Conservation (phyloP, 2,329 filamentous ascomycete species). For the Ophiosphaerella narmari region DNA sequence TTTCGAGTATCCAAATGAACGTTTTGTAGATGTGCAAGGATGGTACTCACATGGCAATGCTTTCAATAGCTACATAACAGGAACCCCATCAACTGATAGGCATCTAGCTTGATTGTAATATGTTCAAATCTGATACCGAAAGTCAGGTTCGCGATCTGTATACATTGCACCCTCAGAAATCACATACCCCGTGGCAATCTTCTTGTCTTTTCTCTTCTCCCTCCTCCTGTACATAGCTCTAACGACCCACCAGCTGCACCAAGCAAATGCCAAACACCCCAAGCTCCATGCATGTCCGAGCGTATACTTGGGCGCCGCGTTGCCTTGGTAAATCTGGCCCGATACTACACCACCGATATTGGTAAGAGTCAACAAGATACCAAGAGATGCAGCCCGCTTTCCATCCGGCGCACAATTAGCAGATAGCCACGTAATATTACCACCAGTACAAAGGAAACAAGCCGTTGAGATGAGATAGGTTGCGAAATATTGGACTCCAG, state of each 20-base stretch:
- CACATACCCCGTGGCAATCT: slow-evolving; percentile 25
- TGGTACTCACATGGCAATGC: too few relatives aligned
- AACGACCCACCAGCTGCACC: slow-evolving; percentile 47
- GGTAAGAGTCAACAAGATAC: slow-evolving; percentile 39
- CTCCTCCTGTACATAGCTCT: slow-evolving; percentile 40
- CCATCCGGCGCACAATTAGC: slow-evolving; percentile 40
- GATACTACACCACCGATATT: slow-evolving; percentile 41
- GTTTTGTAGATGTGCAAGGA: too few relatives aligned
- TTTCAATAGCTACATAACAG: too few relatives aligned
- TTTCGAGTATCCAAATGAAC: too few relatives aligned
- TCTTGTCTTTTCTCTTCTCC: slow-evolving; percentile 36
- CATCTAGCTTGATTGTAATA: not conserved
- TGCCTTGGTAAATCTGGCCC: slow-evolving; percentile 40
- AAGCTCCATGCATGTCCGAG: slow-evolving; percentile 46
- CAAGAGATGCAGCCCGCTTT: slow-evolving; percentile 38
- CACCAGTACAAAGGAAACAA: slow-evolving; percentile 40
- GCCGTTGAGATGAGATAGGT: slow-evolving; percentile 42
- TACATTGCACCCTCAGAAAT: slow-evolving; percentile 22
- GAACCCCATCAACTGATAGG: not conserved
- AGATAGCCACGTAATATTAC: slow-evolving; percentile 41
- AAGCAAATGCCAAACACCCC: slow-evolving; percentile 44
- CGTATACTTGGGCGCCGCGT: slow-evolving; percentile 30
- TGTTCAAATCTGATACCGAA: slow-evolving; percentile 32
- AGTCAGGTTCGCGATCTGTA: slow-evolving; percentile 38
- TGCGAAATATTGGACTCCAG: slow-evolving; percentile 35